A percentile compares a stretch with the other conserved stretches of the same genome.
phyloP scores from a whole-genome alignment of 164 flowering plant species.

The Vitis rupestris region DNA sequence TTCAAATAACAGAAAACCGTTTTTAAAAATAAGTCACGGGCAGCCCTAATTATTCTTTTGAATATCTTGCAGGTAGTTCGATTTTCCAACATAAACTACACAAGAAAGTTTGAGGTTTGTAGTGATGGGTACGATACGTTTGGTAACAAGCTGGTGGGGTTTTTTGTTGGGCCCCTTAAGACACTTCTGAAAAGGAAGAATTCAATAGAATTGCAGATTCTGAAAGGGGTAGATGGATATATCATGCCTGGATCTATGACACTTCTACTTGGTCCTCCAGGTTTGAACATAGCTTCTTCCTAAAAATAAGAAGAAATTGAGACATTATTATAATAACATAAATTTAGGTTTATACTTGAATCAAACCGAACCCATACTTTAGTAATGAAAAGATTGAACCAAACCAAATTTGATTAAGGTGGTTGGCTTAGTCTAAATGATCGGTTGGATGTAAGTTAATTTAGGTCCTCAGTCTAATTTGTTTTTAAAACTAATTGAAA shows the following conservation, averaged over 20 bases:
- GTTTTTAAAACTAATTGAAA: too few relatives aligned
- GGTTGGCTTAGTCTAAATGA: background rate
- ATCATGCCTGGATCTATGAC: slow-evolving; percentile 32
- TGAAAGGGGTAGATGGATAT: slow-evolving; percentile 30
- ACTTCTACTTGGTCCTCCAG: slow-evolving; percentile 29
- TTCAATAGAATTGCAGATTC: slow-evolving; percentile 20
- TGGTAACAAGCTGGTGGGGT: too few relatives aligned
- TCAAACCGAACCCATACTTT: too few relatives aligned
- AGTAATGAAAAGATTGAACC: too few relatives aligned
- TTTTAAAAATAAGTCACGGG: too few relatives aligned
- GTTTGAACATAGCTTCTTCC: slow-evolving; percentile 1
- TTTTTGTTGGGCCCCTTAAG: background rate
- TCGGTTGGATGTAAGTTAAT: too few relatives aligned
- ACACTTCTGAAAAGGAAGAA: slow-evolving; percentile 8
- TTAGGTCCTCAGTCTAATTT: too few relatives aligned
- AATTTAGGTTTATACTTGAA: too few relatives aligned
- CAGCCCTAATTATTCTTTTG: background rate
- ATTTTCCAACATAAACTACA: slow-evolving; percentile 18
- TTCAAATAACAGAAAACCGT: too few relatives aligned
- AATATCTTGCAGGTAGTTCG: slow-evolving; percentile 18
- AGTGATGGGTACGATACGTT: background rate
- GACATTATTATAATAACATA: too few relatives aligned
- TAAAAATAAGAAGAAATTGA: too few relatives aligned
- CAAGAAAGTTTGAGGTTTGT: slow-evolving; percentile 9
- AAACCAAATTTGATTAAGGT: too few relatives aligned